Percentiles rank a stretch among this genome's conserved stretches.
These are phyloP conservation scores for Hypoxylon sp. DNA, from an alignment of 2,329 filamentous ascomycete species.

Conservation along the genomic window DNA sequence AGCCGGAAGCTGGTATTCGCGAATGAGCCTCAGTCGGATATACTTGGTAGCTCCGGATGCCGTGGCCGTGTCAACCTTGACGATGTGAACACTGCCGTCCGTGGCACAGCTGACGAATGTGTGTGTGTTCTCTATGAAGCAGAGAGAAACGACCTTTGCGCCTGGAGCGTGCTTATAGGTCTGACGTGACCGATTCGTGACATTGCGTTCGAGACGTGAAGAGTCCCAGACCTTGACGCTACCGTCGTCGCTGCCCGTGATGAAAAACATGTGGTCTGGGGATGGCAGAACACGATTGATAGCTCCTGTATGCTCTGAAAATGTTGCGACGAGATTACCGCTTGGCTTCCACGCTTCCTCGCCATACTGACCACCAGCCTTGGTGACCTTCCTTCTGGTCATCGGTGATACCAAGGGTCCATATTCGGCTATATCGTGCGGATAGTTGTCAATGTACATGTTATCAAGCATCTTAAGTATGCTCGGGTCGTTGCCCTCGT, in stretches of 20 bases:
- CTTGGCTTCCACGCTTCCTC: constrained; percentile 81
- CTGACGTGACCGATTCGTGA: constrained; percentile 85
- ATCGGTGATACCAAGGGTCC: constrained; percentile 81
- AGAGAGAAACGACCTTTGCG: constrained; percentile 79
- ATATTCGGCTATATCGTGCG: constrained; percentile 72
- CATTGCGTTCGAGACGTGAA: constrained; percentile 85
- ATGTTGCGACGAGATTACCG: constrained; percentile 84
- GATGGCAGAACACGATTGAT: constrained; percentile 84
- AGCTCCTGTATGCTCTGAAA: constrained; percentile 84
- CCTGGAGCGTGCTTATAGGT: constrained; percentile 79
- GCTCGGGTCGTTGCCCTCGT: constrained; percentile 78
- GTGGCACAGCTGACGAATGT: constrained; percentile 90
- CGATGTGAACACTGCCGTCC: constrained; percentile 89
- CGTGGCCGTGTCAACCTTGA: constrained; percentile 72
- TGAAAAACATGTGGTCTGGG: constrained; percentile 92
- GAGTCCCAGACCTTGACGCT: constrained; percentile 94
- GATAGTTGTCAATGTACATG: constrained; percentile 79
- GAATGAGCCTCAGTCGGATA: constrained; percentile 76
- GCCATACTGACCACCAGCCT: constrained; percentile 58
- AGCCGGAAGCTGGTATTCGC: constrained; percentile 78
- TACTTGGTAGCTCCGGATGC: constrained; percentile 70
- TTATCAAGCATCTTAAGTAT: constrained; percentile 79
- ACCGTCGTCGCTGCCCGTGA: constrained; percentile 92
- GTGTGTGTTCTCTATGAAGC: constrained; percentile 93
- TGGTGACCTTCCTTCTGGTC: constrained; percentile 60